Evolutionary conservation across 2,329 filamentous ascomycete genomes (phyloP).

Genomic region (Colletotrichum sp.): DNA sequence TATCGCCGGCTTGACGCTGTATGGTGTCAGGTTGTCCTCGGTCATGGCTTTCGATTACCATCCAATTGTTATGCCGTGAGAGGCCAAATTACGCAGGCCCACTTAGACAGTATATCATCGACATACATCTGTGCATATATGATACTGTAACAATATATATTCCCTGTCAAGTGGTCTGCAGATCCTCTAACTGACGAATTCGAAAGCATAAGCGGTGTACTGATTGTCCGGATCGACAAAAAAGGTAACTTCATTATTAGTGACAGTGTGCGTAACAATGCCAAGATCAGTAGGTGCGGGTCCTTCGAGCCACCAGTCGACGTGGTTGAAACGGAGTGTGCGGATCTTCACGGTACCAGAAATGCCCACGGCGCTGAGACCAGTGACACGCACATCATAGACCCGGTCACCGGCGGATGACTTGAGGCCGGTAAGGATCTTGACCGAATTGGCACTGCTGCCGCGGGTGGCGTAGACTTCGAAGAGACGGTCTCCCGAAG

Average conservation of each 20-base stretch:
- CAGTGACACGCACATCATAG: neutral
- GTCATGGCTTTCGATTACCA: neutral
- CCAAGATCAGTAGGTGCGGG: neutral
- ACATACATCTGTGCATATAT: neutral
- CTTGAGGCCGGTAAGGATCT: neutral
- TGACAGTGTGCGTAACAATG: neutral
- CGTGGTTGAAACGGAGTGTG: neutral
- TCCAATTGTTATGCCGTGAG: too few relatives aligned
- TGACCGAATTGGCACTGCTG: neutral
- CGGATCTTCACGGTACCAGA: neutral
- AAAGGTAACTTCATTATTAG: neutral
- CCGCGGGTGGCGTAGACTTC: neutral
- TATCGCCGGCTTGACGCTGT: neutral
- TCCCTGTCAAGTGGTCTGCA: accelerated
- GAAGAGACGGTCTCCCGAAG: neutral
- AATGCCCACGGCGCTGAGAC: neutral
- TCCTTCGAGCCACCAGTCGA: neutral
- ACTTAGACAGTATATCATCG: accelerated
- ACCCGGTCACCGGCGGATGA: neutral
- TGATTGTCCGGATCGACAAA: neutral
- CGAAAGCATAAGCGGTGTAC: neutral
- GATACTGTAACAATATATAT: accelerated
- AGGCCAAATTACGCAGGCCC: neutral
- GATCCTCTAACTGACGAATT: neutral
- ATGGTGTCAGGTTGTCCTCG: neutral